Percentiles rank a stretch among this genome's conserved stretches.
Conservation (phyloP, 805 yeast genomes). For the Wickerhamomyces xylosicus region DNA sequence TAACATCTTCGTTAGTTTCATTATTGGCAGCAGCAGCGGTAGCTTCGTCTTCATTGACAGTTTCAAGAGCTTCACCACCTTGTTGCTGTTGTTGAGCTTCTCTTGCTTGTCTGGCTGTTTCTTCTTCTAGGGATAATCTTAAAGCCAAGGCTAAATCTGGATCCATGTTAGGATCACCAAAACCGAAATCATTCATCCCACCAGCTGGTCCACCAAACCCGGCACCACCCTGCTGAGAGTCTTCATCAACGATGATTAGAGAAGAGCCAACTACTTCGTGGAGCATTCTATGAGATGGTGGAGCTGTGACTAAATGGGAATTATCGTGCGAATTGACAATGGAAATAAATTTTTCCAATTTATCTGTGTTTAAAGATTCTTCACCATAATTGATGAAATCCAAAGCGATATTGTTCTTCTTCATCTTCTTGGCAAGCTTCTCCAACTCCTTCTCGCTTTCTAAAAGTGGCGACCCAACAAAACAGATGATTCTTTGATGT, state of each 20-base stretch:
- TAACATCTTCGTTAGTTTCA: too few species aligned
- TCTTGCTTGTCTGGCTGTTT: constrained; percentile 82
- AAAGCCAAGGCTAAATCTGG: constrained; percentile 96
- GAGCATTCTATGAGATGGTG: constrained; percentile 79
- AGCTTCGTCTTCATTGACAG: neutral
- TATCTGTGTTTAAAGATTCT: constrained; percentile 62
- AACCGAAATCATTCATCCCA: constrained; percentile 46
- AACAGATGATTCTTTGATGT: constrained; percentile 79
- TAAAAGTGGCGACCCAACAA: constrained; percentile 78
- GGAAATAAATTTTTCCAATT: constrained; percentile 69
- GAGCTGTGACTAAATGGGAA: constrained; percentile 75
- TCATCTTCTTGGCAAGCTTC: constrained; percentile 82
- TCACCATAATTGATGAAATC: constrained; percentile 93
- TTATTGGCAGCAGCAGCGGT: too few species aligned
- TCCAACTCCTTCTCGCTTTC: constrained; percentile 65
- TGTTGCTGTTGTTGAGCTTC: constrained; percentile 20
- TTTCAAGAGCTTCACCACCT: neutral
- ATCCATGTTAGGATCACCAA: constrained; percentile 83
- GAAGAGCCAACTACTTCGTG: constrained; percentile 76
- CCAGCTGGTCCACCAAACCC: constrained; percentile 30
- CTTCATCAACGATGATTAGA: constrained; percentile 61
- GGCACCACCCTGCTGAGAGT: too few species aligned
- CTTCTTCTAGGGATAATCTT: constrained; percentile 90
- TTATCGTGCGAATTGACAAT: constrained; percentile 63
- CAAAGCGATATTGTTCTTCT: constrained; percentile 83